phyloP scores from a whole-genome alignment of 768 basidiomycete species.

The Sarcodon sp. region DNA sequence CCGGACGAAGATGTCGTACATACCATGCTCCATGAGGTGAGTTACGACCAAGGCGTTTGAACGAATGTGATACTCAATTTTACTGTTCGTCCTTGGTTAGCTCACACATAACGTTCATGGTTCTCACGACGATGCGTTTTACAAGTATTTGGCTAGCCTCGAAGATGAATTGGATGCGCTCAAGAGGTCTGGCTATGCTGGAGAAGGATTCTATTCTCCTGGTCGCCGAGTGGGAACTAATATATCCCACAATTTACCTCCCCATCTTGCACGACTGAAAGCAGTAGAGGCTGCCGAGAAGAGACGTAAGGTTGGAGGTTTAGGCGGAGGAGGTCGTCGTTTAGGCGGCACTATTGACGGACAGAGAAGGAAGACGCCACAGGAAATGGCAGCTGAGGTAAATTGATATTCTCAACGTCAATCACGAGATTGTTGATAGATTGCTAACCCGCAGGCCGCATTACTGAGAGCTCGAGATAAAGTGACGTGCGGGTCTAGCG shows the following conservation, averaged over 20 bases:
- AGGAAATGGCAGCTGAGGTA: slow-evolving; percentile 65
- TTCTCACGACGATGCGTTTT: slow-evolving; percentile 80
- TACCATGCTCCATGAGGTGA: slow-evolving; percentile 87
- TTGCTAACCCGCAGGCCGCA: slow-evolving; percentile 49
- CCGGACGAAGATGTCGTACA: slow-evolving; percentile 65
- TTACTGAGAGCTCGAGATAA: slow-evolving; percentile 68
- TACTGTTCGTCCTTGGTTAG: slow-evolving; percentile 21
- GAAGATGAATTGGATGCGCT: slow-evolving; percentile 81
- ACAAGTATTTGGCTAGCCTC: slow-evolving; percentile 55
- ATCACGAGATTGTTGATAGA: no score
- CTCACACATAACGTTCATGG: slow-evolving; percentile 85
- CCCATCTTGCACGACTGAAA: slow-evolving; percentile 47
- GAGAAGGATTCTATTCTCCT: slow-evolving; percentile 81
- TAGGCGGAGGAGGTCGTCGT: slow-evolving; percentile 45
- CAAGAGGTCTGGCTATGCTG: slow-evolving; percentile 70
- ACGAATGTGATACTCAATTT: no score
- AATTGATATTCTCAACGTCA: slow-evolving; percentile 9
- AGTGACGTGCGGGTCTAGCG: slow-evolving; percentile 58
- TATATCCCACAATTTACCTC: slow-evolving; percentile 55
- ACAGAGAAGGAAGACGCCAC: slow-evolving; percentile 24
- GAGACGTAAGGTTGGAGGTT: slow-evolving; percentile 30
- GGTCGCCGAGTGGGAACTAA: slow-evolving; percentile 60
- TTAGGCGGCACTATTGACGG: slow-evolving; percentile 33
- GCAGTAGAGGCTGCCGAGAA: slow-evolving; percentile 78
- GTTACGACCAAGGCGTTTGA: not conserved